Evolutionary conservation across 805 yeast genomes (phyloP), one percentile per base, ranked within the genome.

Genomic region (Barnettozyma wickerhamii): DNA sequence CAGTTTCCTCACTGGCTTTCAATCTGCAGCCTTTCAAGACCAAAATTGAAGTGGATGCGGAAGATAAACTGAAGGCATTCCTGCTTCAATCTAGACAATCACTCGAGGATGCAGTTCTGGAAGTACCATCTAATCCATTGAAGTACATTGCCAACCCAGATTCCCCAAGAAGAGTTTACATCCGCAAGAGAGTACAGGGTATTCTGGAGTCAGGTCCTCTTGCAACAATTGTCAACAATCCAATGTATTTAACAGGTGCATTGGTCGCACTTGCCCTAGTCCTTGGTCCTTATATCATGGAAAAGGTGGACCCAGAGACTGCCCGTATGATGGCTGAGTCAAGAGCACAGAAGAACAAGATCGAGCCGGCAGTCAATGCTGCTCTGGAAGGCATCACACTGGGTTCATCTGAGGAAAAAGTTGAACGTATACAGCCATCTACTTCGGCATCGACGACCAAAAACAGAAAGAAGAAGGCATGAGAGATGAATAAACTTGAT

Each of bases 281-380:
- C 6, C 34, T 52, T 2, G 58, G 62, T 43, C 73, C 74, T 15
- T 46, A 57, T 32, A 20, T 67, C 1, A 29, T 68, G n/a, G 71
- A 65, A 47, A 63, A 57, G 40, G 41, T 68, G 21, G 72, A 68
- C 42, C 71, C 72, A 28, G 72, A 65, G 31, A 61, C 66, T 10
- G 67, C 68, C 6, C 48, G 55, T 34, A 47, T 56, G 10, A 51
- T 67, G 40, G 61, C 58, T 29, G 61, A 57, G 37, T 62, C 64
- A 32, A 52, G 45, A 33, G 32, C 38, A 21, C 28, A 30, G 27
- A 33, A 32, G 33, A 28, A 33, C 17, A 36, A 35, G n/a, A 5
- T 9, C 7, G 36, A 31, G n/a, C 14, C 12, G 26, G 13, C 40
- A 10, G 29, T 30, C 12, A 26, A 20, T 23, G 38, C 32, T 23